Percentiles rank a stretch among this genome's conserved stretches.
phyloP scores from a whole-genome alignment of 2,329 filamentous ascomycete genomes.

The Penicillium olsonii region DNA sequence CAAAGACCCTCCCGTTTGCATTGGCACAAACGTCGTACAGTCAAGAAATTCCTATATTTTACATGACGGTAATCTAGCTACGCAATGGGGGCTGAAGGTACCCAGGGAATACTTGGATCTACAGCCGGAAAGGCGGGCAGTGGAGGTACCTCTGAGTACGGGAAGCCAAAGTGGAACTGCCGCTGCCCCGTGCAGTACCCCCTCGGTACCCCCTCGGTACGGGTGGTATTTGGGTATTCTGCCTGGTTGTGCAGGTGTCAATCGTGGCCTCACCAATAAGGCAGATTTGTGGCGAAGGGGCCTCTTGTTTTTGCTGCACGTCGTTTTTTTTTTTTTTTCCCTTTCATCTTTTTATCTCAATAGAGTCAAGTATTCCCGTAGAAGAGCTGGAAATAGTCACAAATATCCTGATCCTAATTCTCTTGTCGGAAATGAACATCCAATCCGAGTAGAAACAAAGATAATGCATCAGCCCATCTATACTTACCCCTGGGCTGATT shows the following conservation, averaged over 20 bases:
- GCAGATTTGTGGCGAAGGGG: conserved; percentile 5
- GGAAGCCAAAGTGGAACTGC: conserved; percentile 7
- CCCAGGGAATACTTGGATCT: conserved; percentile 12
- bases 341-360: no score
- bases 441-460: not conserved
- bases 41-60: not conserved
- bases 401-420: no score
- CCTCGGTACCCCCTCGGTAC: not conserved
- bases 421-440: no score
- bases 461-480: conserved; percentile 3
- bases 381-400: no score
- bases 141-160: conserved; percentile 15
- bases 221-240: not conserved
- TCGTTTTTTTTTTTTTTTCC: no score
- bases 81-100: not conserved
- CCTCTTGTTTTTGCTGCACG: not conserved
- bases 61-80: conserved; percentile 1
- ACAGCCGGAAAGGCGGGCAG: conserved; percentile 6
- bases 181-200: conserved; percentile 3
- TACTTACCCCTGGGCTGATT: conserved; percentile 17
- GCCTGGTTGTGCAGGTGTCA: conserved; percentile 1
- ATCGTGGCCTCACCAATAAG: not conserved
- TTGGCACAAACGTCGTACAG: no score
- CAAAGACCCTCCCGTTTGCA: not conserved
- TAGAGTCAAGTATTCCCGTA: no score